Percentiles rank a stretch among this genome's conserved stretches.
Conservation (phyloP, 805 yeast genomes). For the Suhomyces vadensis region DNA sequence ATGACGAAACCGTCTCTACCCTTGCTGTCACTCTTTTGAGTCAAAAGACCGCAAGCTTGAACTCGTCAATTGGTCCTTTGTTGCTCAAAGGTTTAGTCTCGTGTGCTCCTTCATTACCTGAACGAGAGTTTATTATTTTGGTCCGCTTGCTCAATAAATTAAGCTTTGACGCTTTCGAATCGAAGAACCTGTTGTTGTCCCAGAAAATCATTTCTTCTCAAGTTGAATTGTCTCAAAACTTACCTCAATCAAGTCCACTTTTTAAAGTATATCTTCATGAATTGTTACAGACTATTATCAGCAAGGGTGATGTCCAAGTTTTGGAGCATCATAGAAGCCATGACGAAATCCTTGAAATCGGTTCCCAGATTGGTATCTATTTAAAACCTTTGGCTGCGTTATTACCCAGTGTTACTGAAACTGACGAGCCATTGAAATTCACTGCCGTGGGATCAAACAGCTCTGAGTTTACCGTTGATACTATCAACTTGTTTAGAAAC, state of each 20-base stretch:
- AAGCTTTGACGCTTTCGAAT: conserved; percentile 44
- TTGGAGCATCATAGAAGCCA: conserved; percentile 81
- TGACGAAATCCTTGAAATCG: conserved; percentile 67
- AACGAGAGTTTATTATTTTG: conserved; percentile 66
- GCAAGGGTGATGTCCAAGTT: conserved; percentile 76
- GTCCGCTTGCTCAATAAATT: conserved; percentile 57
- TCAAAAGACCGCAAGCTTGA: conserved; percentile 61
- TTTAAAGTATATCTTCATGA: conserved; percentile 58
- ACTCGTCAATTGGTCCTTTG: conserved; percentile 53
- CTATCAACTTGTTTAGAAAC: conserved; percentile 69
- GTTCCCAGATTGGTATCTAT: conserved; percentile 61
- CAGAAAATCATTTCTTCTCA: conserved; percentile 53
- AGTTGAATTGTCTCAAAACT: conserved; percentile 40
- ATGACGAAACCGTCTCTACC: conserved; percentile 71
- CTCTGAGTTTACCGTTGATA: conserved; percentile 43
- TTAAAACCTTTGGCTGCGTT: conserved; percentile 75
- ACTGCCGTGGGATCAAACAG: neutral
- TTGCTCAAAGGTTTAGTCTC: conserved; percentile 63
- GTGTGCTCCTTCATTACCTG: conserved; percentile 61
- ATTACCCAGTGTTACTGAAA: conserved; percentile 55
- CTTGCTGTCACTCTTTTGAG: conserved; percentile 79
- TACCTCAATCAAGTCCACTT: conserved; percentile 48
- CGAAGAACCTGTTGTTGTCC: conserved; percentile 38
- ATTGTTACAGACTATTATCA: conserved; percentile 62
- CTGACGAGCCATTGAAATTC: conserved; percentile 40